phyloP scores from a whole-genome alignment of 176 grass and related monocot species.

The Cymbopogon citratus region DNA sequence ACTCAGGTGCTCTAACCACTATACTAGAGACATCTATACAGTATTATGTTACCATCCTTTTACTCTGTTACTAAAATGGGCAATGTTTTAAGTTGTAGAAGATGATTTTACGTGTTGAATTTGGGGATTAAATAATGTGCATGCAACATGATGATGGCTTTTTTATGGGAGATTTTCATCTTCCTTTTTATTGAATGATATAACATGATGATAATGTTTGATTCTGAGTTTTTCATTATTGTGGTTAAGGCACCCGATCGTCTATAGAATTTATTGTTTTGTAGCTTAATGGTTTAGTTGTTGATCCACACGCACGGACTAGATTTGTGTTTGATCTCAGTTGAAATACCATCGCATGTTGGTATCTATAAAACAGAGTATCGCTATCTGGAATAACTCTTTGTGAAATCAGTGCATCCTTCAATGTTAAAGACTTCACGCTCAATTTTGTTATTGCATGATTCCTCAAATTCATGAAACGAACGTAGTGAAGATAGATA shows the following conservation, averaged over 20 bases:
- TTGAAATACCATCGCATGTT: not conserved
- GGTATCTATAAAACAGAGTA: not conserved
- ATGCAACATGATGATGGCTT: not conserved
- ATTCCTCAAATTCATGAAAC: not conserved
- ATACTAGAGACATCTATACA: no score
- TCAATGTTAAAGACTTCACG: not conserved
- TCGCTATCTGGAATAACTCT: not conserved
- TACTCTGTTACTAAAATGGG: not conserved
- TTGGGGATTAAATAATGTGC: not conserved
- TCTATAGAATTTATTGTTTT: not conserved
- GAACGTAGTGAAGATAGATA: not conserved
- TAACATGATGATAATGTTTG: not conserved
- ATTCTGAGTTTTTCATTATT: not conserved
- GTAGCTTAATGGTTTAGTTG: not conserved
- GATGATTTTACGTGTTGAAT: not conserved
- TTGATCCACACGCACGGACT: not conserved
- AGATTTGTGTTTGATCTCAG: not conserved
- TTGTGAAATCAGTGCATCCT: not conserved
- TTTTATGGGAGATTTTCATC: no score
- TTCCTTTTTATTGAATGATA: no score
- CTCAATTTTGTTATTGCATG: not conserved
- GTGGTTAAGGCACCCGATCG: not conserved
- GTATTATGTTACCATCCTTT: not conserved
- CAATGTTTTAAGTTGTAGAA: not conserved
- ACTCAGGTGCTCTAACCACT: no score